A percentile compares a stretch with the other conserved stretches of the same genome.
These are phyloP conservation scores for Vachellia pachyceras DNA, from an alignment of 306 rosid genomes.

Conservation along the genomic window DNA sequence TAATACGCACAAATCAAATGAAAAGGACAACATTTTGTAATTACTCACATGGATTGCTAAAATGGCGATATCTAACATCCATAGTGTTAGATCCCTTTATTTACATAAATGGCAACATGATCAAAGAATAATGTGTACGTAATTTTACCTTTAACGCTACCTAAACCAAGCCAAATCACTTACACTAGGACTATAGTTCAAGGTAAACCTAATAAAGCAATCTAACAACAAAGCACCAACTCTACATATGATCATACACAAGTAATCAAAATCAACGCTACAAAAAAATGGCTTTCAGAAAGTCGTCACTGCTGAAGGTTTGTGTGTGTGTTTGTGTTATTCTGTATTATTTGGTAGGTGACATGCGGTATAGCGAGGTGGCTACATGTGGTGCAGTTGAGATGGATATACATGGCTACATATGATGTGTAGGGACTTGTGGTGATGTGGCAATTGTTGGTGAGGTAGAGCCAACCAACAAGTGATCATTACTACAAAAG, in stretches of 20 bases:
- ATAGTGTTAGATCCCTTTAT: background rate
- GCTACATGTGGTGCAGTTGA: no score
- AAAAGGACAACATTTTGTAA: background rate
- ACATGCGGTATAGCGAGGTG: no score
- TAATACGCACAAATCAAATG: background rate
- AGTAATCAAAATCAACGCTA: background rate
- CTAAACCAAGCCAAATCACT: conserved; percentile 3
- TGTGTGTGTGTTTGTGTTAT: no score
- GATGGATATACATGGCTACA: no score
- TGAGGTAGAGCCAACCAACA: no score
- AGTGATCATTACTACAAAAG: no score
- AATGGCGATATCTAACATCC: background rate
- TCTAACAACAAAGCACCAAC: background rate
- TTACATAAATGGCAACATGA: background rate
- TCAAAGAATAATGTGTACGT: background rate
- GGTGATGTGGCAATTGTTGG: no score
- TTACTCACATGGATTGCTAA: conserved; percentile 14
- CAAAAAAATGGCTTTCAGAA: no score
- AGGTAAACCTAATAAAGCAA: conserved; percentile 11
- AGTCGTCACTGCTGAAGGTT: no score
- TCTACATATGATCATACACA: background rate
- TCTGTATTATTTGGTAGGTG: no score
- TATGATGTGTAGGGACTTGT: no score
- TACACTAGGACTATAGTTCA: background rate
- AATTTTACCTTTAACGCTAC: no score